phyloP scores from a whole-genome alignment of 345 rosid genomes.

The Ailanthus altissimus region DNA sequence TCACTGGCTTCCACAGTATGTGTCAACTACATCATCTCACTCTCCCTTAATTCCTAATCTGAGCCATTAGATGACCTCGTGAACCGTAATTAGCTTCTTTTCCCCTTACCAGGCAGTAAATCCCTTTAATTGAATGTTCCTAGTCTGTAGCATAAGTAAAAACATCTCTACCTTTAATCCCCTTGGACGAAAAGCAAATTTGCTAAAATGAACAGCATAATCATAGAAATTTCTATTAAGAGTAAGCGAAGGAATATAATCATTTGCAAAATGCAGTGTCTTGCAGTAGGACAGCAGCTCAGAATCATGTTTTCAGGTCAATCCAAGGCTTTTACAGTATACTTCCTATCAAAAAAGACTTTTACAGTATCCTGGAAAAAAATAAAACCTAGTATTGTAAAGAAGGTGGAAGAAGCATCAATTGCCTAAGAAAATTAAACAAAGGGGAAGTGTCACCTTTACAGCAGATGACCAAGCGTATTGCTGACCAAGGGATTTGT shows the following conservation, averaged over 20 bases:
- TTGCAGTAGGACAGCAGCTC: not conserved
- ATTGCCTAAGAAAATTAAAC: not conserved
- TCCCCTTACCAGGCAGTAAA: not conserved
- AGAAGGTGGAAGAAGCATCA: not conserved
- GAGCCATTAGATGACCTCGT: not conserved
- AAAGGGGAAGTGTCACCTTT: slow-evolving; percentile 56
- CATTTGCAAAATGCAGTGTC: not conserved
- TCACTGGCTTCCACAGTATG: not conserved
- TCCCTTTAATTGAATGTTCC: not conserved
- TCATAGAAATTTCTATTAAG: not conserved
- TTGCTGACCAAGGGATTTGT: slow-evolving; percentile 70
- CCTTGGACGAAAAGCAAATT: not conserved
- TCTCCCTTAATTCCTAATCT: not conserved
- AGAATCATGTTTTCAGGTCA: not conserved
- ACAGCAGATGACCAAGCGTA: slow-evolving; percentile 92
- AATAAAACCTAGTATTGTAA: not conserved
- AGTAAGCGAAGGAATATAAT: not conserved
- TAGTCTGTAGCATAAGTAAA: not conserved
- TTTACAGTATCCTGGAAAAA: not conserved
- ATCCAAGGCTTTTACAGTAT: not conserved
- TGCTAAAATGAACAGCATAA: not conserved
- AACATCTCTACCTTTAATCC: not conserved
- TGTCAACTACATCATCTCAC: not conserved
- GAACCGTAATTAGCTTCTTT: not conserved
- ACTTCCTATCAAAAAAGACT: not conserved